Evolutionary conservation across 495 filamentous ascomycete genomes (phyloP).

Genomic region (Trichoderma gamsii): DNA sequence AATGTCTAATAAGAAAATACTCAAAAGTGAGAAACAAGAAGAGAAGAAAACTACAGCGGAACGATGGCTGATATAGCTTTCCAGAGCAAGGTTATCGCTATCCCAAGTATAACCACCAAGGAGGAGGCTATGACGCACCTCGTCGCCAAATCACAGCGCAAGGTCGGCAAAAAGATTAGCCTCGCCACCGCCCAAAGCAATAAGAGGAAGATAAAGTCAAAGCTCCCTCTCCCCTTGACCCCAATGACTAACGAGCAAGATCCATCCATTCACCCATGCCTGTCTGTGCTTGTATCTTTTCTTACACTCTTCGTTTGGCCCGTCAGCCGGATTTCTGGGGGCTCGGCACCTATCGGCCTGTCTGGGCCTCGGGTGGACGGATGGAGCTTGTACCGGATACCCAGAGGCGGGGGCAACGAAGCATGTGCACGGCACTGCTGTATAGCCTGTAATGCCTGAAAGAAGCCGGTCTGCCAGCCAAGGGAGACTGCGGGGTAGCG

Average conservation of each 20-base stretch:
- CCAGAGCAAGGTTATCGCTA: background rate
- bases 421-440: background rate
- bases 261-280: slow-evolving; percentile 4
- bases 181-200: background rate
- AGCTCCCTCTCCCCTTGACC: background rate
- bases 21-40: background rate
- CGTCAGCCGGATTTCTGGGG: background rate
- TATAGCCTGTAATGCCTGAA: background rate
- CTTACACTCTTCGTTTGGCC: background rate
- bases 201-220: background rate
- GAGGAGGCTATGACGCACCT: slow-evolving; percentile 8
- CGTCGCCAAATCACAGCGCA: background rate
- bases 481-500: slow-evolving; percentile 2
- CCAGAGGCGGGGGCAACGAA: background rate
- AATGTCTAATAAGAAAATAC: background rate
- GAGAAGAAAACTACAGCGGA: background rate
- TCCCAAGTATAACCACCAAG: background rate
- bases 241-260: background rate
- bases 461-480: no score
- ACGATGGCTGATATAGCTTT: slow-evolving; percentile 8
- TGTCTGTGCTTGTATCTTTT: background rate
- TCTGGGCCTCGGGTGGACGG: slow-evolving; percentile 12
- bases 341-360: slow-evolving; percentile 7
- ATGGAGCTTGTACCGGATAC: slow-evolving; percentile 5
- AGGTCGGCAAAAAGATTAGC: slow-evolving; percentile 9